phyloP scores from a whole-genome alignment of 1,284 basidiomycete genomes.

The Leccinum subfulvum region DNA sequence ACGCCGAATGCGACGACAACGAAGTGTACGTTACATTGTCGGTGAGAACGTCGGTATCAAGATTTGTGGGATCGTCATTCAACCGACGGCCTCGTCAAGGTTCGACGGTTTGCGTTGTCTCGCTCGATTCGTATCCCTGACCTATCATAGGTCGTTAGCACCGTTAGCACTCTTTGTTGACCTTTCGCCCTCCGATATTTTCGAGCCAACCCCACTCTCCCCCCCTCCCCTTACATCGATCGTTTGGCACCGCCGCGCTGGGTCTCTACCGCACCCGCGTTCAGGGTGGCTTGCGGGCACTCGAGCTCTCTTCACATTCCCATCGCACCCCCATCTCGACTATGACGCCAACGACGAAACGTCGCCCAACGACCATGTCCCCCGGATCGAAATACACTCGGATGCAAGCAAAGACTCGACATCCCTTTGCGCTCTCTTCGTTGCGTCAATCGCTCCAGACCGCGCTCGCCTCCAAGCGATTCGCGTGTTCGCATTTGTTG shows the following conservation, averaged over 20 bases:
- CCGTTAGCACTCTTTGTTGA: conserved; percentile 33
- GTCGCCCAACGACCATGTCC: conserved; percentile 36
- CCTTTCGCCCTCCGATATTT: no score
- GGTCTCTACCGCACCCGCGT: conserved; percentile 52
- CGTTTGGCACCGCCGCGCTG: no score
- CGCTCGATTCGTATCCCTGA: conserved; percentile 1
- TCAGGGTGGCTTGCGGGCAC: conserved; percentile 47
- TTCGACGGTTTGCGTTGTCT: conserved; percentile 36
- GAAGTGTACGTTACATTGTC: no score
- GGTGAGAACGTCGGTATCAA: conserved; percentile 47
- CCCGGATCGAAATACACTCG: conserved; percentile 57
- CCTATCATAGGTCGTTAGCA: conserved; percentile 74
- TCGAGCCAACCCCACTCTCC: no score
- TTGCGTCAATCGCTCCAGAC: conserved; percentile 58
- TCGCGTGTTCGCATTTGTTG: conserved; percentile 72
- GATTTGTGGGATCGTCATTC: conserved; percentile 88
- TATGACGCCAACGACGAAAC: conserved; percentile 21
- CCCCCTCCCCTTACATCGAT: no score
- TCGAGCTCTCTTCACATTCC: conserved; percentile 33
- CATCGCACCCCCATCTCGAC: conserved; percentile 27
- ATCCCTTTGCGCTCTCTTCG: conserved; percentile 64
- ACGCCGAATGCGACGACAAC: no score
- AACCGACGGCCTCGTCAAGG: conserved; percentile 94
- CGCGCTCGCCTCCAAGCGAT: conserved; percentile 67
- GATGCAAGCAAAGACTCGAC: conserved; percentile 48